phyloP scores from a whole-genome alignment of 305 asterid species.

The Fraxinus nigra region DNA sequence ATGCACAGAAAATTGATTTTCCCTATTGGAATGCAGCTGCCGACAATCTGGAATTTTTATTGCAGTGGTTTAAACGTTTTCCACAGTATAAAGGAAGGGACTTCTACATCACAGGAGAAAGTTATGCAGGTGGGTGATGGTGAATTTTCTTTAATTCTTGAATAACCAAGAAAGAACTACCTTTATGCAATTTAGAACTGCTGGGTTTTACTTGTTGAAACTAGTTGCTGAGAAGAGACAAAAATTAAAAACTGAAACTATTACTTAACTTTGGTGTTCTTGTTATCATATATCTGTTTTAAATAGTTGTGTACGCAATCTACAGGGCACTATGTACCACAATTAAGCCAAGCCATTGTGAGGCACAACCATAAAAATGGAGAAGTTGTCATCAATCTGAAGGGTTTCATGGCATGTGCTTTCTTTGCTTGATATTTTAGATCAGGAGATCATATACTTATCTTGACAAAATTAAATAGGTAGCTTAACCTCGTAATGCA shows the following conservation, averaged over 20 bases:
- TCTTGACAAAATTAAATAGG: slow-evolving; percentile 14
- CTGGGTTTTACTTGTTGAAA: neutral
- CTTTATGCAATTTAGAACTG: neutral
- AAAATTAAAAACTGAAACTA: neutral
- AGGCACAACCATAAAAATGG: slow-evolving; percentile 51
- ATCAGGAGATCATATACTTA: slow-evolving; percentile 6
- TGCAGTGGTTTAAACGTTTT: slow-evolving; percentile 80
- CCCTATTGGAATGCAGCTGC: slow-evolving; percentile 56
- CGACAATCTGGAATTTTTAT: slow-evolving; percentile 63
- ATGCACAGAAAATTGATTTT: slow-evolving; percentile 21
- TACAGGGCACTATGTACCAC: slow-evolving; percentile 95
- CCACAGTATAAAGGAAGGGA: slow-evolving; percentile 88
- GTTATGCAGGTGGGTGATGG: slow-evolving; percentile 75
- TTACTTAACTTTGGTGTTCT: slow-evolving; percentile 12
- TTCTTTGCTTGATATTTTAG: slow-evolving; percentile 14
- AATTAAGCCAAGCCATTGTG: slow-evolving; percentile 82
- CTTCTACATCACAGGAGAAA: slow-evolving; percentile 80
- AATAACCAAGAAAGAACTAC: neutral
- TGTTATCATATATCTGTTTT: neutral
- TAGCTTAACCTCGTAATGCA: slow-evolving; percentile 27
- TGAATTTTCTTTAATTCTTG: slow-evolving; percentile 1
- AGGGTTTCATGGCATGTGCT: slow-evolving; percentile 82
- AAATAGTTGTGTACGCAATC: neutral
- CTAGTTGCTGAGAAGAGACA: neutral
- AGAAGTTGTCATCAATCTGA: slow-evolving; percentile 56